phyloP scores from a whole-genome alignment of 2,329 filamentous ascomycete genomes.

The Sarocladium strictum region DNA sequence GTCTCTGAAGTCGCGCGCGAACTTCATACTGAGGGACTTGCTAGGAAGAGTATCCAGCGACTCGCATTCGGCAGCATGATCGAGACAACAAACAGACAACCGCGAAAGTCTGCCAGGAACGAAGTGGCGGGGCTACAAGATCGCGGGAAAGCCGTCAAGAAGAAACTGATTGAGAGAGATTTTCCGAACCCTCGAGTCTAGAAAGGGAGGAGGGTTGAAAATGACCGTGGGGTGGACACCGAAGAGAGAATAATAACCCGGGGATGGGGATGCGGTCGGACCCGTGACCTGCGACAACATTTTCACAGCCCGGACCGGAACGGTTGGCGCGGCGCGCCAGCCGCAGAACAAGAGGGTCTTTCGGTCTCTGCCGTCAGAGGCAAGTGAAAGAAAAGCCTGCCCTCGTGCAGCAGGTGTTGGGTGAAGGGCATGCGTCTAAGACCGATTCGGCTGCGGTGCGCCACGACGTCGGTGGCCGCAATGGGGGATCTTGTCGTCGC shows the following conservation, averaged over 20 bases:
- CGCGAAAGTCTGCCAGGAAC: too few relatives aligned
- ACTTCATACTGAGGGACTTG: constrained; percentile 62
- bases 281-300: constrained; percentile 1
- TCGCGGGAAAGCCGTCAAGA: background rate
- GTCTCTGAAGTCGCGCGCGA: constrained; percentile 71
- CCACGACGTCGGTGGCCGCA: background rate
- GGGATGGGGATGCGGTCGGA: background rate
- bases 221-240: background rate
- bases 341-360: background rate
- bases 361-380: too few relatives aligned
- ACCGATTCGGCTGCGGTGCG: background rate
- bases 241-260: background rate
- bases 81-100: background rate
- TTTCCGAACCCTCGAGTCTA: too few relatives aligned
- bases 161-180: background rate
- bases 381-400: too few relatives aligned
- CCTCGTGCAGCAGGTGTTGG: too few relatives aligned
- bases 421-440: background rate
- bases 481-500: background rate
- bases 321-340: background rate
- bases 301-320: background rate
- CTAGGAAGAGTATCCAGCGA: background rate
- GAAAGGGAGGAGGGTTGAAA: background rate
- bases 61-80: constrained; percentile 6
- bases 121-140: too few relatives aligned